These are phyloP conservation scores for Populus tremula DNA, from an alignment of 345 rosid species.

Conservation along the genomic window DNA sequence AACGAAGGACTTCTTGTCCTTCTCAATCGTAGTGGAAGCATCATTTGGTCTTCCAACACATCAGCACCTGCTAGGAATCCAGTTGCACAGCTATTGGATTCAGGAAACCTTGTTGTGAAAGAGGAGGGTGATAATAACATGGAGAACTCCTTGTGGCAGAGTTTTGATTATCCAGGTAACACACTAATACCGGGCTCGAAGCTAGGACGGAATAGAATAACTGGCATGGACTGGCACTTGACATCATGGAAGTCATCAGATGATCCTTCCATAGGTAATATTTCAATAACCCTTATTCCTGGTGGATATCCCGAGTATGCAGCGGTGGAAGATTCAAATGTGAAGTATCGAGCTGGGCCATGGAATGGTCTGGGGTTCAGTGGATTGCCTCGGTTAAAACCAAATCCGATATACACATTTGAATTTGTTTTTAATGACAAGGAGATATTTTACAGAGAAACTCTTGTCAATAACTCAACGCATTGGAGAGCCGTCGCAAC, in stretches of 20 bases:
- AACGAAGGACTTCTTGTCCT: too few relatives aligned
- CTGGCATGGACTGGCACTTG: not conserved
- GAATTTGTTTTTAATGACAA: not conserved
- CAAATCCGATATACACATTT: not conserved
- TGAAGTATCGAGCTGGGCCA: slow-evolving; percentile 25
- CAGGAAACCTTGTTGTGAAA: not conserved
- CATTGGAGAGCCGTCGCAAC: not conserved
- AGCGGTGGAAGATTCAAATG: slow-evolving; percentile 4
- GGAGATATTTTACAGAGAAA: not conserved
- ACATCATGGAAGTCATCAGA: slow-evolving; percentile 36
- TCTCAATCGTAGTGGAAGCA: not conserved
- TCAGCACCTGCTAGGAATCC: not conserved
- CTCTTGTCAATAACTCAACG: not conserved
- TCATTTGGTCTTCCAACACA: too few relatives aligned
- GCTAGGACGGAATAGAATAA: not conserved
- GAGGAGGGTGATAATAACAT: too few relatives aligned
- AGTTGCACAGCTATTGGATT: not conserved
- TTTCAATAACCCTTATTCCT: not conserved
- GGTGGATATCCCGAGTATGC: slow-evolving; percentile 29
- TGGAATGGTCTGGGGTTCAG: slow-evolving; percentile 34
- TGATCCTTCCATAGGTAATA: slow-evolving; percentile 38
- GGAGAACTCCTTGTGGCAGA: too few relatives aligned
- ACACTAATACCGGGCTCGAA: not conserved
- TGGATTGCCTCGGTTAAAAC: too few relatives aligned
- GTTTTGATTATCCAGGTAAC: not conserved